Conservation (phyloP, 2,329 filamentous ascomycete species). For the Lasiodiplodia sp. region DNA sequence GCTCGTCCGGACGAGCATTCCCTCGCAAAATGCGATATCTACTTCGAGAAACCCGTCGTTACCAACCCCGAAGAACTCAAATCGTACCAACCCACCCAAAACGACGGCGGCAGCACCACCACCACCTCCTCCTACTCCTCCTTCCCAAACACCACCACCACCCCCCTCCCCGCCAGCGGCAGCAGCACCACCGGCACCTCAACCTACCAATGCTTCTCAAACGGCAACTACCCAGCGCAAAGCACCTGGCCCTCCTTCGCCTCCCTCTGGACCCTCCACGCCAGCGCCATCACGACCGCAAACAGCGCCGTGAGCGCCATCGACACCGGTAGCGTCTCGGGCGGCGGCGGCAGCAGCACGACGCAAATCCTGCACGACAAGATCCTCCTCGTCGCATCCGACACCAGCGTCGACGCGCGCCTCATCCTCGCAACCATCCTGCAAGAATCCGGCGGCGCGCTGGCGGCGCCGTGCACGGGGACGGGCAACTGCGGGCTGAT, state of each 20-base stretch:
- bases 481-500: constrained; percentile 34
- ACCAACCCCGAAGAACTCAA: background rate
- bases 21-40: background rate
- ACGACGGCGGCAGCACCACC: background rate
- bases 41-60: constrained; percentile 3
- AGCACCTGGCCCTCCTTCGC: constrained; percentile 13
- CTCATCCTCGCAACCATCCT: constrained; percentile 36
- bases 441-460: constrained; percentile 33
- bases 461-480: constrained; percentile 32
- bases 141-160: background rate
- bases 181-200: background rate
- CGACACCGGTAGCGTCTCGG: background rate
- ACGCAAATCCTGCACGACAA: background rate
- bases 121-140: background rate
- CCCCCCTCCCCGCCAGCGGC: background rate
- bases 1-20: background rate
- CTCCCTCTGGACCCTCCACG: constrained; percentile 3
- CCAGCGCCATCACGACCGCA: background rate
- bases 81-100: background rate
- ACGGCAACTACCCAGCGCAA: background rate
- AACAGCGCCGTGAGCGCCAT: background rate
- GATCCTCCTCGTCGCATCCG: constrained; percentile 31
- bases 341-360: background rate
- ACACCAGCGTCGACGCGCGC: constrained; percentile 32
- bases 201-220: constrained; percentile 11